phyloP scores from a whole-genome alignment of 2,329 filamentous ascomycete genomes.

The Fusarium humuli region DNA sequence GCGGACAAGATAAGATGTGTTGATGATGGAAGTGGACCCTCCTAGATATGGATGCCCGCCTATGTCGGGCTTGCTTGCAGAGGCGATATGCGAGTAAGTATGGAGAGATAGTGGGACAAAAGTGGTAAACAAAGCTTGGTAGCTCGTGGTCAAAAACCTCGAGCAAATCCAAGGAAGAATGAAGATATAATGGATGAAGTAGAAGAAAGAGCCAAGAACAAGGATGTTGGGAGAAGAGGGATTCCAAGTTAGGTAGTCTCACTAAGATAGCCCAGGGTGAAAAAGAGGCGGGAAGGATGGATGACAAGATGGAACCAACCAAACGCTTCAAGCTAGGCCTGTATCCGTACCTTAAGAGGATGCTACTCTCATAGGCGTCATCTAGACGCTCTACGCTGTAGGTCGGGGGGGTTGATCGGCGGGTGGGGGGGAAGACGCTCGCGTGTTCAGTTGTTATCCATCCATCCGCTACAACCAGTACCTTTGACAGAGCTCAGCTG shows the following conservation, averaged over 20 bases:
- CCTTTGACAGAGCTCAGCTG: constrained; percentile 29
- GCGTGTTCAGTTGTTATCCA: constrained; percentile 38
- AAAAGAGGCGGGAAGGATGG: constrained; percentile 24
- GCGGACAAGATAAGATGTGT: constrained; percentile 44
- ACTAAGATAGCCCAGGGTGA: constrained; percentile 24
- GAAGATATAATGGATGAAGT: constrained; percentile 5
- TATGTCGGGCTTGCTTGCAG: constrained; percentile 37
- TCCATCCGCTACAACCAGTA: constrained; percentile 28
- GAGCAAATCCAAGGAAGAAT: constrained; percentile 14
- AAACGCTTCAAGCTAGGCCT: constrained; percentile 27
- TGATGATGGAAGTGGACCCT: constrained; percentile 43
- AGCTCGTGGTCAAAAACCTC: constrained; percentile 12
- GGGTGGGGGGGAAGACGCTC: constrained; percentile 33
- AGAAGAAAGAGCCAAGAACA: constrained; percentile 10
- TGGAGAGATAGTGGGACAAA: constrained; percentile 7
- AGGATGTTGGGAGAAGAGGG: constrained; percentile 11
- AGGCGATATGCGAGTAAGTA: constrained; percentile 24
- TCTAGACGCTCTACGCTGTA: constrained; percentile 28
- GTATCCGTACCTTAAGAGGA: constrained; percentile 35
- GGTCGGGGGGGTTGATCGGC: constrained; percentile 40
- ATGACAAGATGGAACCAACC: constrained; percentile 23
- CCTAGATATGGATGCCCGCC: constrained; percentile 26
- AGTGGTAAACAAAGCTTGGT: not conserved
- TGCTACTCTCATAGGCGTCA: constrained; percentile 40
- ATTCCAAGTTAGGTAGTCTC: constrained; percentile 9